Conservation (phyloP, 2,329 filamentous ascomycete species). For the Fusarium euwallaceae region DNA sequence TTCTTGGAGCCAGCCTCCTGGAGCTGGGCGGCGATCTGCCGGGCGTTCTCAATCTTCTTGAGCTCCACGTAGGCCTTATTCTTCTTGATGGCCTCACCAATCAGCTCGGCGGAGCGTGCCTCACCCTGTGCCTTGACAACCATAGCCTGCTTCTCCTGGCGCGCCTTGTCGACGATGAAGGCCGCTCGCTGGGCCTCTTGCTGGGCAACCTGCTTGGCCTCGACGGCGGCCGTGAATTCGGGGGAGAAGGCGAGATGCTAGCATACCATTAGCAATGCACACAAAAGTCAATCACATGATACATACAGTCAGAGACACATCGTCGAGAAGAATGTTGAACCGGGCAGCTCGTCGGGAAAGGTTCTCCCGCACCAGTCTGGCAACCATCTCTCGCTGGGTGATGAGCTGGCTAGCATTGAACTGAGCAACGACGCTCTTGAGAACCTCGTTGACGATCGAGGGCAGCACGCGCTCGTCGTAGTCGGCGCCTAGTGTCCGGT, state of each 20-base stretch:
- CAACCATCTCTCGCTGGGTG: conserved; percentile 98
- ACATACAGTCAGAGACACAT: conserved; percentile 93
- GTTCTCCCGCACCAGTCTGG: conserved; percentile 91
- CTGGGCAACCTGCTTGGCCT: conserved; percentile 81
- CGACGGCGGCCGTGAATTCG: conserved; percentile 79
- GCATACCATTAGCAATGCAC: conserved; percentile 13
- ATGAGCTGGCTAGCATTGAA: conserved; percentile 99
- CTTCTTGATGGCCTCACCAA: conserved; percentile 99
- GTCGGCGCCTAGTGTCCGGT: conserved; percentile 93
- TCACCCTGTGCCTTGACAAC: conserved; percentile 99
- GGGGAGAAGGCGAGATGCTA: conserved; percentile 80
- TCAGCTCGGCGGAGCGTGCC: conserved; percentile 95
- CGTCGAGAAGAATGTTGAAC: conserved; percentile 97
- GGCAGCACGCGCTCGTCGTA: conserved; percentile 98
- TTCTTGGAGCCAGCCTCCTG: conserved; percentile 90
- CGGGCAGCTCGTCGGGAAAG: conserved; percentile 89
- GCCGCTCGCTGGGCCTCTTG: conserved; percentile 98
- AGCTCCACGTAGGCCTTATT: conserved; percentile 96
- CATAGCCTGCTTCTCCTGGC: conserved; percentile 99
- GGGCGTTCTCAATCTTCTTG: conserved; percentile 97
- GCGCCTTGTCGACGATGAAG: conserved; percentile 98
- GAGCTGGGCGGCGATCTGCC: conserved; percentile 86
- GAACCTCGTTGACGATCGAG: conserved; percentile 97
- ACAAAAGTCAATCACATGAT: background rate
- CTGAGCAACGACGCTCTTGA: conserved; percentile 98